Evolutionary conservation across 306 rosid genomes (phyloP).

Genomic region (Trichosanthes truncata): DNA sequence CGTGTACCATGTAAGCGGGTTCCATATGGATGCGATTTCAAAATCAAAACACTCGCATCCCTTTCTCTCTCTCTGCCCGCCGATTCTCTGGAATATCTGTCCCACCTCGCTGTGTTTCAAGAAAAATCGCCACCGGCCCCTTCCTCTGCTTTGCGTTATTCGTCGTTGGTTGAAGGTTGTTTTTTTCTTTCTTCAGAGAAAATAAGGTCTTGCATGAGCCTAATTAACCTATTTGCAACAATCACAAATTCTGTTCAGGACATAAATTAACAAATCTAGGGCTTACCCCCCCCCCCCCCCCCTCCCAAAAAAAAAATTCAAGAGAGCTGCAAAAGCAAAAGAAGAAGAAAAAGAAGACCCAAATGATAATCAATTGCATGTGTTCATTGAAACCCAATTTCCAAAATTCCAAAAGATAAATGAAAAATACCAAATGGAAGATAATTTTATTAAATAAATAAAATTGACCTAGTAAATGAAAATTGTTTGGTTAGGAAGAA

Average conservation of each 20-base stretch:
- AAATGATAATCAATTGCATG: slow-evolving; percentile 32
- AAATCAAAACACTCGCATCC: no score
- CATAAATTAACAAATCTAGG: not conserved
- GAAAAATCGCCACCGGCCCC: no score
- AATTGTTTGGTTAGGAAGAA: slow-evolving; percentile 10
- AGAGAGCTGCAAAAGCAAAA: not conserved
- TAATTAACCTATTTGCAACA: not conserved
- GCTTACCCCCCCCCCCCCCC: slow-evolving; percentile 11
- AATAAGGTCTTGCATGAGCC: not conserved
- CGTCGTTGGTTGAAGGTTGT: no score
- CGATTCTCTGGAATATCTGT: no score
- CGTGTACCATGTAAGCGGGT: no score
- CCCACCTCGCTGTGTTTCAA: no score
- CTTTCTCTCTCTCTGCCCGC: no score
- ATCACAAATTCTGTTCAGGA: not conserved
- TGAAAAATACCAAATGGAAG: slow-evolving; percentile 16
- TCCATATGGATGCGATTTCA: no score
- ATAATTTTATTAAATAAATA: slow-evolving; percentile 10
- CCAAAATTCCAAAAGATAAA: slow-evolving; percentile 16
- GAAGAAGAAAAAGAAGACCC: slow-evolving; percentile 13
- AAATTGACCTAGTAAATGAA: slow-evolving; percentile 36
- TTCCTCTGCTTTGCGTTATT: no score
- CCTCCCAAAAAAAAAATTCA: no score
- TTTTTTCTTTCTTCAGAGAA: no score
- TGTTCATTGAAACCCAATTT: slow-evolving; percentile 17